Percentiles rank a stretch among this genome's conserved stretches.
Conservation (phyloP, 2,329 filamentous ascomycete genomes). For the Atkinsonella hypoxylon region DNA sequence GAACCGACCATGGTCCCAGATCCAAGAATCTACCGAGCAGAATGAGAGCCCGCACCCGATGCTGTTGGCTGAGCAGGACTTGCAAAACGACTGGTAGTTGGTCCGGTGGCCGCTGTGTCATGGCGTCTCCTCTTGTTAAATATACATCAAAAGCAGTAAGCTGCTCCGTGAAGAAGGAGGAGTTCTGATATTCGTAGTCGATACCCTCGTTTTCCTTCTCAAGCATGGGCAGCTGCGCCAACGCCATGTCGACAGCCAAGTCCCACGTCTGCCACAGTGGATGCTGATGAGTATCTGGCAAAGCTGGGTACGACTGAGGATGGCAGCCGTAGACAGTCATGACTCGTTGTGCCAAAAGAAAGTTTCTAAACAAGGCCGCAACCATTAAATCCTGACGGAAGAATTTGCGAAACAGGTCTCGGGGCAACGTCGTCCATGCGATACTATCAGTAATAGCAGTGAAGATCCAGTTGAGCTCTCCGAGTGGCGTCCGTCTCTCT, state of each 20-base stretch:
- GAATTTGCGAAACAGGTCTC: slow-evolving; percentile 87
- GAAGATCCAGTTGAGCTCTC: slow-evolving; percentile 98
- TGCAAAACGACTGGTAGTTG: slow-evolving; percentile 94
- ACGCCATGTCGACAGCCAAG: slow-evolving; percentile 86
- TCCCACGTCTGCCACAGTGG: slow-evolving; percentile 97
- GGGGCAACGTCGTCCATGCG: slow-evolving; percentile 89
- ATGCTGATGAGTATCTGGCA: slow-evolving; percentile 93
- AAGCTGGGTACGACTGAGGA: slow-evolving; percentile 77
- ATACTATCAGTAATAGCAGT: slow-evolving; percentile 98
- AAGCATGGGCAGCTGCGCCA: slow-evolving; percentile 77
- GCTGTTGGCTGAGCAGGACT: slow-evolving; percentile 89
- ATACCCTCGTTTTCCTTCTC: slow-evolving; percentile 62
- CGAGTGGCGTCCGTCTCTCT: slow-evolving; percentile 83
- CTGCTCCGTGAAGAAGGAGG: slow-evolving; percentile 93
- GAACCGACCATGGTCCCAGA: slow-evolving; percentile 95
- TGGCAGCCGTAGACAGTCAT: slow-evolving; percentile 96
- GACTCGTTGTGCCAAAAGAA: slow-evolving; percentile 83
- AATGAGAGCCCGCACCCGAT: slow-evolving; percentile 81
- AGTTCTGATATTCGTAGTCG: slow-evolving; percentile 89
- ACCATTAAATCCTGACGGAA: slow-evolving; percentile 98
- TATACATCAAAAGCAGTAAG: slow-evolving; percentile 96
- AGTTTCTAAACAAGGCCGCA: slow-evolving; percentile 93
- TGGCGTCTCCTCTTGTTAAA: slow-evolving; percentile 65
- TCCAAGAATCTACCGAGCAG: slow-evolving; percentile 88
- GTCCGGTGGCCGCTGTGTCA: slow-evolving; percentile 78